Evolutionary conservation across 1,284 basidiomycete genomes (phyloP).

Genomic region (Coniferiporia weirii): DNA sequence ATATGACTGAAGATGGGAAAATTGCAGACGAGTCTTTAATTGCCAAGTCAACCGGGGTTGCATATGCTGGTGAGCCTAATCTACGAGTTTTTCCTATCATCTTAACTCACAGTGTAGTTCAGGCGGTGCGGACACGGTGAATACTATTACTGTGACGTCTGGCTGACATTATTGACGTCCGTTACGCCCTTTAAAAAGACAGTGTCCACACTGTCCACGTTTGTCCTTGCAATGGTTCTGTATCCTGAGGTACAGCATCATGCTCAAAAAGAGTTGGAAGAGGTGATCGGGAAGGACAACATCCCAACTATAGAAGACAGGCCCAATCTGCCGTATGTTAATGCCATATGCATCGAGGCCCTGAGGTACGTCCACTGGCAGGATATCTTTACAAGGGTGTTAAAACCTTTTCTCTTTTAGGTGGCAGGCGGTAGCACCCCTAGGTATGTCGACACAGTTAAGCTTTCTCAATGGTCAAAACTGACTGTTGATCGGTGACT

Average conservation of each 20-base stretch:
- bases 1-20: not conserved
- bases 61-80: not conserved
- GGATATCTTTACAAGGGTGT: no score
- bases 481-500: no score
- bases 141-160: no score
- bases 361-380: conserved; percentile 40
- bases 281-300: conserved; percentile 52
- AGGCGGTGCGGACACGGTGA: no score
- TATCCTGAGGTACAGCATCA: conserved; percentile 44
- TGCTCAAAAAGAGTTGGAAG: conserved; percentile 60
- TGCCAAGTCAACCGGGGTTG: conserved; percentile 7
- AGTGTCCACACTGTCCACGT: not conserved
- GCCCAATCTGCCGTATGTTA: conserved; percentile 51
- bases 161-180: no score
- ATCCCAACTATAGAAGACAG: conserved; percentile 59
- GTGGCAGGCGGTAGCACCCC: conserved; percentile 15
- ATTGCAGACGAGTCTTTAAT: conserved; percentile 8
- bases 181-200: no score
- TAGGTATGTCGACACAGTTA: not conserved
- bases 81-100: no score
- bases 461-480: not conserved
- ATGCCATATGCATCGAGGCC: conserved; percentile 57
- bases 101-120: no score
- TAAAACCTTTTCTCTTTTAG: no score
- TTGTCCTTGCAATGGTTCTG: conserved; percentile 42